Evolutionary conservation across 2,329 filamentous ascomycete species (phyloP).

Genomic region (Tolypocladium nubicola): DNA sequence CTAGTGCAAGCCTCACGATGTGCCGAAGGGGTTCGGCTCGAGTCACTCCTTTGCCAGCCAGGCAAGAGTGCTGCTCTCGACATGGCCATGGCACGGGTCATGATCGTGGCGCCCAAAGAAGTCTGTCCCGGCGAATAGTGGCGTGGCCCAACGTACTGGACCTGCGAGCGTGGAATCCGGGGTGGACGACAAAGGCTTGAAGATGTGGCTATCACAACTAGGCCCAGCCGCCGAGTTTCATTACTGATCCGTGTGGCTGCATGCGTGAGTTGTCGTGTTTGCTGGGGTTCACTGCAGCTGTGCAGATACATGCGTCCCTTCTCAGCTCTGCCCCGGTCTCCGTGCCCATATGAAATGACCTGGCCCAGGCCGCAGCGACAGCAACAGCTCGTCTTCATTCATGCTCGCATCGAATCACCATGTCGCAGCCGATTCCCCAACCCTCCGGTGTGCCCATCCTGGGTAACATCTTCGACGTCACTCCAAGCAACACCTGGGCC

Average conservation of each 20-base stretch:
- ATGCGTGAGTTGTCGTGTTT: constrained; percentile 4
- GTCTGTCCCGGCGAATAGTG: not conserved
- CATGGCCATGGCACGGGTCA: not conserved
- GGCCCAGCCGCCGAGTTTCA: not conserved
- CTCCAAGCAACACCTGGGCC: constrained; percentile 23
- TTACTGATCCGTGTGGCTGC: constrained; percentile 6
- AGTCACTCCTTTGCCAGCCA: not conserved
- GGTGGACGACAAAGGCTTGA: not conserved
- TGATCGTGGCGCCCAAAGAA: not conserved
- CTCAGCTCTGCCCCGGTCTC: not conserved
- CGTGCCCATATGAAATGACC: not conserved
- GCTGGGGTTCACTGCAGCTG: constrained; percentile 2
- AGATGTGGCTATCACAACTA: not conserved
- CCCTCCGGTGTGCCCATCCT: constrained; percentile 23
- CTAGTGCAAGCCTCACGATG: constrained; percentile 9
- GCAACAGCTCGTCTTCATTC: not conserved
- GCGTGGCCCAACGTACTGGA: not conserved
- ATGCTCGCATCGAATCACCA: constrained; percentile 4
- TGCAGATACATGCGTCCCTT: constrained; percentile 2
- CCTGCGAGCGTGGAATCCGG: not conserved
- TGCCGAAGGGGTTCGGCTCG: not conserved
- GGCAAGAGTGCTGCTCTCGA: too few species aligned
- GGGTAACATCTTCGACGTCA: constrained; percentile 24
- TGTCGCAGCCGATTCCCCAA: constrained; percentile 24
- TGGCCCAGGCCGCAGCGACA: not conserved